phyloP scores from a whole-genome alignment of 495 filamentous ascomycete genomes.

The Penicillium paradoxum region DNA sequence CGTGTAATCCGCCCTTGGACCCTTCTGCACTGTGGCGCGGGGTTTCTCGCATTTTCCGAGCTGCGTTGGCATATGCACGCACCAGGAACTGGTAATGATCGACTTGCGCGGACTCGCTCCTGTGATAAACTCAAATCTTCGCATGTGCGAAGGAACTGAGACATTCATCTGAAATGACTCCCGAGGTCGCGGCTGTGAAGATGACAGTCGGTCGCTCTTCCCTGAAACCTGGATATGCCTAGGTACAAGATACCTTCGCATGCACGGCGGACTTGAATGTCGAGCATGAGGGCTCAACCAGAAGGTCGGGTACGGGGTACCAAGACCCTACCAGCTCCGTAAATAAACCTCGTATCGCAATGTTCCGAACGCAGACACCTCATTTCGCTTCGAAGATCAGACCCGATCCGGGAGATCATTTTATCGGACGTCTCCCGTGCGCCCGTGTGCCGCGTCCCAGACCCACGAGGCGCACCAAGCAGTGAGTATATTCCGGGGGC shows the following conservation, averaged over 20 bases:
- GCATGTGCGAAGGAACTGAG: background rate
- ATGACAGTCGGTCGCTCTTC: no score
- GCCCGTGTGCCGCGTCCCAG: constrained; percentile 16
- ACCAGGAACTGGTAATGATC: constrained; percentile 9
- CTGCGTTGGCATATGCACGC: background rate
- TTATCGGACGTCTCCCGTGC: constrained; percentile 11
- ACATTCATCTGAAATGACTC: background rate
- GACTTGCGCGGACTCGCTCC: background rate
- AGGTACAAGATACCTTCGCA: no score
- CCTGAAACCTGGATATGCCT: no score
- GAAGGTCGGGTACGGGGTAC: no score
- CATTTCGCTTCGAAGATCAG: background rate
- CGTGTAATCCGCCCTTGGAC: background rate
- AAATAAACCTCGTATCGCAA: no score
- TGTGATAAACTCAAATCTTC: background rate
- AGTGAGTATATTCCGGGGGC: constrained; percentile 14
- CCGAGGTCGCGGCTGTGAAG: background rate
- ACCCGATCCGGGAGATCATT: constrained; percentile 6
- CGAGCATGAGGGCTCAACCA: background rate
- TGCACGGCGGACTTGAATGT: background rate
- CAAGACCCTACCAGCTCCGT: no score
- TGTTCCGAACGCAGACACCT: no score
- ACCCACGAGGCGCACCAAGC: constrained; percentile 17
- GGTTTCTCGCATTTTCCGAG: background rate
- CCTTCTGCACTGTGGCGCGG: background rate